These are phyloP conservation scores for Castanopsis chinensis DNA, from an alignment of 306 rosid genomes.

Conservation along the genomic window DNA sequence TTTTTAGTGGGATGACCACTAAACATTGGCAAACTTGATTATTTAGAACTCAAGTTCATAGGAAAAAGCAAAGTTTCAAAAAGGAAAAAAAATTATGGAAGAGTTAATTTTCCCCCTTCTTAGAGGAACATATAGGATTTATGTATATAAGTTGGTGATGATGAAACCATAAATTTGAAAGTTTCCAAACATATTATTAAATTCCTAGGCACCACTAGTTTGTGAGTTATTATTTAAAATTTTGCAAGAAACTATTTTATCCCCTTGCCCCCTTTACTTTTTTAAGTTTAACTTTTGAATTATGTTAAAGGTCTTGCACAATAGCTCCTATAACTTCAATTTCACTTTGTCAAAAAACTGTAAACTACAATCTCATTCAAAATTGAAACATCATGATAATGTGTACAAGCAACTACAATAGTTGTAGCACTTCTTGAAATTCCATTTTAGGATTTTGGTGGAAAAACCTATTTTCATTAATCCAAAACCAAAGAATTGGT, in stretches of 20 bases:
- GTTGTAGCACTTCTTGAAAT: slow-evolving; percentile 58
- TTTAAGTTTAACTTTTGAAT: background rate
- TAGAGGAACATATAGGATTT: background rate
- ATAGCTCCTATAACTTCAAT: background rate
- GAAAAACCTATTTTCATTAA: slow-evolving; percentile 18
- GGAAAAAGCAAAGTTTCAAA: slow-evolving; percentile 1
- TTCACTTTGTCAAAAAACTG: background rate
- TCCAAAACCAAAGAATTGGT: too few species aligned
- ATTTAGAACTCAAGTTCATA: background rate
- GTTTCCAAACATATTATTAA: too few species aligned
- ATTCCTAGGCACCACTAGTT: background rate
- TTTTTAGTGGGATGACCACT: too few species aligned
- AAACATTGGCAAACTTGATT: too few species aligned
- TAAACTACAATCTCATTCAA: background rate
- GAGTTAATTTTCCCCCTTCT: background rate
- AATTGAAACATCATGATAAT: background rate
- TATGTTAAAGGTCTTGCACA: background rate
- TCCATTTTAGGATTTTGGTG: slow-evolving; percentile 41
- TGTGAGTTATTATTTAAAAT: background rate
- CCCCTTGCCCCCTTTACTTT: background rate
- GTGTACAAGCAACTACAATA: slow-evolving; percentile 45
- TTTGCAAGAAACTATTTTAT: background rate
- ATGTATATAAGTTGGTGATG: background rate
- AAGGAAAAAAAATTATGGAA: background rate
- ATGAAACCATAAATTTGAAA: too few species aligned